These are phyloP conservation scores for Lichina pygmaea DNA, from an alignment of 495 filamentous ascomycete species.

Conservation along the genomic window DNA sequence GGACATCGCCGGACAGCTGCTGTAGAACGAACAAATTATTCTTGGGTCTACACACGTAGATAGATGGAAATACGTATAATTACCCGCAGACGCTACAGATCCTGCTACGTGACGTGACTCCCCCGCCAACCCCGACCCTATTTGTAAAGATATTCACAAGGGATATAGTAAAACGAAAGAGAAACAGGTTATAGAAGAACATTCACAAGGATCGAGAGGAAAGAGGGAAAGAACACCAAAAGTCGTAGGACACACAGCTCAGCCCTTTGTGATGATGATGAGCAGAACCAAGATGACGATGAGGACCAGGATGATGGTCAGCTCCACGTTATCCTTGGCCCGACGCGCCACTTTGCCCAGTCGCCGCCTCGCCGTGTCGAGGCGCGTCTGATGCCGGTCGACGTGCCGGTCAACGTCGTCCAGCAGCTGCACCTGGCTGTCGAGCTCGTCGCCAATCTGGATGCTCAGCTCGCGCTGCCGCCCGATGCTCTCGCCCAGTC, in stretches of 20 bases:
- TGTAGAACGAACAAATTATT: too few species aligned
- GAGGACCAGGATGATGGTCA: conserved; percentile 17
- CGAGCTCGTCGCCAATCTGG: conserved; percentile 88
- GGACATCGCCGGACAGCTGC: too few species aligned
- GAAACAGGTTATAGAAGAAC: background rate
- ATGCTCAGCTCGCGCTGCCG: conserved; percentile 82
- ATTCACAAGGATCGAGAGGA: too few species aligned
- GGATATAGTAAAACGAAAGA: too few species aligned
- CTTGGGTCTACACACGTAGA: too few species aligned
- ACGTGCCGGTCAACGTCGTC: conserved; percentile 67
- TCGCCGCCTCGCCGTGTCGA: conserved; percentile 46
- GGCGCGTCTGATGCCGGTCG: conserved; percentile 49
- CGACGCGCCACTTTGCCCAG: conserved; percentile 40
- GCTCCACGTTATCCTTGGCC: conserved; percentile 54
- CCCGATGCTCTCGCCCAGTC: conserved; percentile 60
- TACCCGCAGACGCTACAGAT: too few species aligned
- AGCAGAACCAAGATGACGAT: conserved; percentile 4
- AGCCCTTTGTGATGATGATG: conserved; percentile 3
- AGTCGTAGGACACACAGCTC: background rate
- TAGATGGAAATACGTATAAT: too few species aligned
- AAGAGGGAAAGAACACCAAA: too few species aligned
- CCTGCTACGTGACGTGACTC: too few species aligned
- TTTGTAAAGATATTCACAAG: too few species aligned
- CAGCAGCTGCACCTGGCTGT: conserved; percentile 63
- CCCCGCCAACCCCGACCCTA: too few species aligned